These are phyloP conservation scores for Trypanosoma avium DNA, from an alignment of 208 protist genomes.

Conservation along the genomic window DNA sequence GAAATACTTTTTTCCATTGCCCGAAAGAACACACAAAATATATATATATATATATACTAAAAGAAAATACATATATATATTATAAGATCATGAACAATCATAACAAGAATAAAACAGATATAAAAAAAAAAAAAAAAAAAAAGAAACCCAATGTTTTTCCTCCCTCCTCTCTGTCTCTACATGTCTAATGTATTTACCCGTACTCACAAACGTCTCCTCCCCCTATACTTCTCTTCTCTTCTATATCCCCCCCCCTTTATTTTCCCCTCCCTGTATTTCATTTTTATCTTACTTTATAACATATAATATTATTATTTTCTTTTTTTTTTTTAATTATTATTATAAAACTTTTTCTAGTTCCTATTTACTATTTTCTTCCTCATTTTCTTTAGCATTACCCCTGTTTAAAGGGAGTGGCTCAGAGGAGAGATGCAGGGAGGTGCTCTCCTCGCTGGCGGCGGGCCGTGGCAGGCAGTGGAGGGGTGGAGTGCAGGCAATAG, in stretches of 20 bases:
- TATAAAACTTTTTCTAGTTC: not conserved
- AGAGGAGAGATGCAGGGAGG: too few species aligned
- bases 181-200: not conserved
- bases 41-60: slow-evolving; percentile 20
- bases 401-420: not conserved
- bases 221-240: not conserved
- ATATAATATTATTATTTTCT: not conserved
- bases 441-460: not conserved
- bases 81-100: not conserved
- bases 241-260: too few species aligned
- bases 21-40: too few species aligned
- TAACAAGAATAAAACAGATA: not conserved
- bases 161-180: not conserved
- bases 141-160: not conserved
- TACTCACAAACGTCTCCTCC: too few species aligned
- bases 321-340: slow-evolving; percentile 6
- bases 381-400: not conserved
- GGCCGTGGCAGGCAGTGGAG: not conserved
- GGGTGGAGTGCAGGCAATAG: not conserved
- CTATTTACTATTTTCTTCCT: not conserved
- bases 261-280: too few species aligned
- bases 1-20: too few species aligned
- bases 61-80: slow-evolving; percentile 8
- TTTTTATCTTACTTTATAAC: not conserved
- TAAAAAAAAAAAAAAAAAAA: slow-evolving; percentile 4